Evolutionary conservation across 2,329 filamentous ascomycete genomes (phyloP).

Genomic region (Alternaria consortialis): DNA sequence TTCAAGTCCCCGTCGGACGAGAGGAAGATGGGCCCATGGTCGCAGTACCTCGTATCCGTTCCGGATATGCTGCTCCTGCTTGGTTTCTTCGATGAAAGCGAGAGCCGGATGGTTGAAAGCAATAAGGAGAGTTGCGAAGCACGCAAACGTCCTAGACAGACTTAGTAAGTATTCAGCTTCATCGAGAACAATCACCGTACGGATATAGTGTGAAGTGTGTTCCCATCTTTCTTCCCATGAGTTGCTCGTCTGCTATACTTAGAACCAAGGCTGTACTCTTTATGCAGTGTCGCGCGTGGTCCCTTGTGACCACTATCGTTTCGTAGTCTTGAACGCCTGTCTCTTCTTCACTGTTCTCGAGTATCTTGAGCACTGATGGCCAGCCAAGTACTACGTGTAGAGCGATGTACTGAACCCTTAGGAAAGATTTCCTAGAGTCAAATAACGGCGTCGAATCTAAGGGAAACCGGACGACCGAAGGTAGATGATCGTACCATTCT

Average conservation of each 20-base stretch:
- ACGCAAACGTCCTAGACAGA: constrained; percentile 26
- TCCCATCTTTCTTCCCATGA: constrained; percentile 36
- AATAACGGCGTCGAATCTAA: constrained; percentile 37
- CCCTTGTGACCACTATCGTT: constrained; percentile 23
- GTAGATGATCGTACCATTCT: constrained; percentile 42
- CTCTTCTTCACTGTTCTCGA: constrained; percentile 30
- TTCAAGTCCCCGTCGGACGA: constrained; percentile 32
- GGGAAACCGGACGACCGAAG: constrained; percentile 33
- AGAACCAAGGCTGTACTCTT: constrained; percentile 27
- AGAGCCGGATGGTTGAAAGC: constrained; percentile 29
- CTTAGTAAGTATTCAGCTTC: constrained; percentile 3
- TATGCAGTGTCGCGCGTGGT: constrained; percentile 24
- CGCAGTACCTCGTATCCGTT: constrained; percentile 33
- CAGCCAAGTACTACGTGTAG: constrained; percentile 41
- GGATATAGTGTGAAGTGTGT: constrained; percentile 34
- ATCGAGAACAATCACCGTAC: constrained; percentile 8
- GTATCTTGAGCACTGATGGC: constrained; percentile 36
- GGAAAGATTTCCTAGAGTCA: constrained; percentile 37
- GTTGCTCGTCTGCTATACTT: constrained; percentile 35
- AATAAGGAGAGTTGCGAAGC: constrained; percentile 31
- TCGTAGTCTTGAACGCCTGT: constrained; percentile 20
- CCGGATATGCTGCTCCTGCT: constrained; percentile 33
- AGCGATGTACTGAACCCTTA: constrained; percentile 40
- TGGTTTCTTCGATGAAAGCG: constrained; percentile 32
- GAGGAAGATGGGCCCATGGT: constrained; percentile 33